phyloP scores from a whole-genome alignment of 1,139 yeast species.

The Yamadazyma atmosphaerica region DNA sequence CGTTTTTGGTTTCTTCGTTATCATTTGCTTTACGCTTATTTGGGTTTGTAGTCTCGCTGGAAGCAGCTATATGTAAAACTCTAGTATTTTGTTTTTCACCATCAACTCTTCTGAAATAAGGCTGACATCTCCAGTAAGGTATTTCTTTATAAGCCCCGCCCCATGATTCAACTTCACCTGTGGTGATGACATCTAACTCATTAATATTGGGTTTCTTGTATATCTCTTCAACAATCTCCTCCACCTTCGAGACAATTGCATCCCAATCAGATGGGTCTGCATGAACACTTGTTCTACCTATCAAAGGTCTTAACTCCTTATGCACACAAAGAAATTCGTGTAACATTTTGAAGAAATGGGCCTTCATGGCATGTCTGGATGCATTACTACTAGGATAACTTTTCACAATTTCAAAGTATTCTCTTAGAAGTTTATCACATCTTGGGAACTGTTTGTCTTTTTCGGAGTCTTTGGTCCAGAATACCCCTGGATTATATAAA shows the following conservation, averaged over 20 bases:
- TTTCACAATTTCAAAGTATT: constrained; percentile 84
- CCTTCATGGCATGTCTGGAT: constrained; percentile 80
- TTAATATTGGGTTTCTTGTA: constrained; percentile 43
- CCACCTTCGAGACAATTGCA: constrained; percentile 65
- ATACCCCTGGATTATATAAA: constrained; percentile 89
- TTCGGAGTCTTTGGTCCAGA: constrained; percentile 56
- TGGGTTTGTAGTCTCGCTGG: constrained; percentile 15
- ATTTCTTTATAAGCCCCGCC: constrained; percentile 79
- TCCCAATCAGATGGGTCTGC: constrained; percentile 64
- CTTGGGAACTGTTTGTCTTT: constrained; percentile 76
- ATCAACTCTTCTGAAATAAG: constrained; percentile 83
- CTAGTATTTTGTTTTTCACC: constrained; percentile 56
- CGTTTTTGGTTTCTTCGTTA: constrained; percentile 1
- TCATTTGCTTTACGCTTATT: constrained; percentile 8
- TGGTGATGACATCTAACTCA: constrained; percentile 50
- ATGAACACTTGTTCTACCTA: constrained; percentile 58
- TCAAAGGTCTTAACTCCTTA: constrained; percentile 71
- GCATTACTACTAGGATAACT: constrained; percentile 62
- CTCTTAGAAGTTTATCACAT: constrained; percentile 79
- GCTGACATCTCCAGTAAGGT: constrained; percentile 98
- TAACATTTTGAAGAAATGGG: constrained; percentile 85
- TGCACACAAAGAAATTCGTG: constrained; percentile 76
- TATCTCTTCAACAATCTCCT: constrained; percentile 58
- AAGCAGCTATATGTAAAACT: constrained; percentile 41
- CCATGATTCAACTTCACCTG: constrained; percentile 63